A percentile compares a stretch with the other conserved stretches of the same genome.
Conservation (phyloP, 164 flowering plant genomes). For the Chimonanthus salicifolius region DNA sequence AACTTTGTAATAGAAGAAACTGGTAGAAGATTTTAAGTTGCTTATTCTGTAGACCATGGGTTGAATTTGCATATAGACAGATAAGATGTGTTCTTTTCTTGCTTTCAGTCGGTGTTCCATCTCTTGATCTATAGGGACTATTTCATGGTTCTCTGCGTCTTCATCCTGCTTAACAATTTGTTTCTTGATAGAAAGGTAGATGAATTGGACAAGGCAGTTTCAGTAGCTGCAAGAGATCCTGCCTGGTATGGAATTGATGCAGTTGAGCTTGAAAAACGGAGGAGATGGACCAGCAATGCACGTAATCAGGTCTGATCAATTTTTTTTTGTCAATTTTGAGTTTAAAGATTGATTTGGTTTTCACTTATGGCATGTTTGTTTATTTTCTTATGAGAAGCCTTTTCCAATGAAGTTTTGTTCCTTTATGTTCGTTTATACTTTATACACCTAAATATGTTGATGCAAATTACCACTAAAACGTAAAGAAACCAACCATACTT, state of each 20-base stretch:
- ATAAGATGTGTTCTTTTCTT: neutral
- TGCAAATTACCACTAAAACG: no score
- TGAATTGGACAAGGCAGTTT: conserved; percentile 77
- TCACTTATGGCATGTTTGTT: neutral
- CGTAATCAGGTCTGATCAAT: conserved; percentile 50
- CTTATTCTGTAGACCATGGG: no score
- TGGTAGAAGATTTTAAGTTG: neutral
- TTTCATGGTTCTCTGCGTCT: neutral
- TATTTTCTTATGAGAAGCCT: neutral
- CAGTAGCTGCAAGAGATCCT: conserved; percentile 85
- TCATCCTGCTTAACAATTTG: neutral
- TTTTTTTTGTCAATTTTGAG: neutral
- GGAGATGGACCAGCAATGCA: conserved; percentile 75
- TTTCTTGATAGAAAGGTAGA: conserved; percentile 67
- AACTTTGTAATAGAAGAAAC: neutral
- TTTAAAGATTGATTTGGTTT: neutral
- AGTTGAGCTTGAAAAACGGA: conserved; percentile 69
- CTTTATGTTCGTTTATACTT: no score
- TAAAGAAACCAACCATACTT: no score
- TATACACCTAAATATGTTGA: no score
- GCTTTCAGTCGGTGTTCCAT: neutral
- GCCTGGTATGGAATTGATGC: conserved; percentile 66
- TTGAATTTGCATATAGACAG: no score
- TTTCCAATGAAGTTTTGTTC: no score
- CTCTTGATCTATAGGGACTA: neutral